Base-by-base conservation (phyloP, 495 filamentous ascomycete genomes). In the Rostrohypoxylon terebratum region DNA sequence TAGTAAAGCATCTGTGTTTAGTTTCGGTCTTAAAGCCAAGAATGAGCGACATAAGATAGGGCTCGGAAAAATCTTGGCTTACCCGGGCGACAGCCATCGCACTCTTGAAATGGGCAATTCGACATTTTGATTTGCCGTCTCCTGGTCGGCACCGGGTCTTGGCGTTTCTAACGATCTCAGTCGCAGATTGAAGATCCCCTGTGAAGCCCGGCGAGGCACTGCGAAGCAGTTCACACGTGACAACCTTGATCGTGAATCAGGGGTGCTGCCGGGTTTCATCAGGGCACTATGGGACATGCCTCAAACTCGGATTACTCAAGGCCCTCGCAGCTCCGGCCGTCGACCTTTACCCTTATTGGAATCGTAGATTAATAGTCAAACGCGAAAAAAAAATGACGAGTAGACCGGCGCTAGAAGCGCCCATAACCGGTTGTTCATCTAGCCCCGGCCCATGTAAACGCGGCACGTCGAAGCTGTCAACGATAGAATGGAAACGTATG, bases 211-310 rank as follows among this genome's bases (percentile, higher is more conserved):
- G 45, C 45, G 38, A 59, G 31, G 2, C 23, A 42, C 42, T 55
- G 47, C 45, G 47, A 51, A 45, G 7, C 23, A 18, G 11, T 21
- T 51, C 51, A 34, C 62, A 74, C 71, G 66, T 74, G 71, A 73
- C 51, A 45, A 2, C 62, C 71, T 48, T 63, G 38, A 62, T 61
- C 66, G 66, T 66, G 71, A 69, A 66, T 73, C 71, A 74, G 71
- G 71, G 71, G 66, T 20, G 16, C n/a, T n/a, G 60, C 54, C 62
- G 18, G 40, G 71, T 74, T 74, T 74, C 71, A 74, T 67, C 57
- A 69, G 48, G 57, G 71, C 47, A 66, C 55, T 61, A 66, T 69
- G 63, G 66, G 71, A 74, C 66, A 59, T 63, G 71, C 66, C 61
- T 74, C 62, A 74, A 74, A 69, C 71, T 66, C 61, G 71, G 71